Evolutionary conservation across 495 filamentous ascomycete genomes (phyloP), one percentile per base, ranked within the genome.

Genomic region (Aspergillus olivimuriae): DNA sequence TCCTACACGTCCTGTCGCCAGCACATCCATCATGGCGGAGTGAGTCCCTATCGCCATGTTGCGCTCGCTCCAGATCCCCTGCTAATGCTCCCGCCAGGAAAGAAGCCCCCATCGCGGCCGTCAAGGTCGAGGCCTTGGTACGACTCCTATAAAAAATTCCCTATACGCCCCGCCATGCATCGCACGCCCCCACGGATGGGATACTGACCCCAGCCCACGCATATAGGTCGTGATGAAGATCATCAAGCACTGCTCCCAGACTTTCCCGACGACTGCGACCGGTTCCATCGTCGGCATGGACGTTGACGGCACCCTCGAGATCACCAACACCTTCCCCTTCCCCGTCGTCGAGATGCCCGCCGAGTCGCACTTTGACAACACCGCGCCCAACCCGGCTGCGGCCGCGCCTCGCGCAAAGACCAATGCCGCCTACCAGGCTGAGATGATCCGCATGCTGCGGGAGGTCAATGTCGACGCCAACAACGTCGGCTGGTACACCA

Each of bases 391-490:
- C 55, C 69, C 86, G 7, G 90, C 92, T 7, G 86, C 88, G 20
- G 86, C 87, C 10, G 92, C 94, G 26, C 92, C 92, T 44, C 80
- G 92, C 41, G 83, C 89, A 15, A 98, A 97, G 73, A 76, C 86
- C 37, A 96, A 95, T 61, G 74, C 80, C 12, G 71, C 69, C 46
- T 98, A 98, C 65, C 90, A 95, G 70, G 85, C 82, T 47, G 94
- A 98, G 68, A 97, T 97, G 92, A 89, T 98, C 62, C 84, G 87
- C 51, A 90, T 89, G 65, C 74, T 98, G 28, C 81, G 89, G 58
- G 94, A 96, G 66, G 94, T 98, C 53, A 98, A 98, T 61, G 86
- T 97, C 43, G 92, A 98, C 64, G 92, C 92, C 48, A 94, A 97
- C 72, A 95, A 88, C 54, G 89, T 94, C 43, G 92, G 92, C 45